These are phyloP conservation scores for Mallotus japonicus DNA, from an alignment of 441 rosid species.

Conservation along the genomic window DNA sequence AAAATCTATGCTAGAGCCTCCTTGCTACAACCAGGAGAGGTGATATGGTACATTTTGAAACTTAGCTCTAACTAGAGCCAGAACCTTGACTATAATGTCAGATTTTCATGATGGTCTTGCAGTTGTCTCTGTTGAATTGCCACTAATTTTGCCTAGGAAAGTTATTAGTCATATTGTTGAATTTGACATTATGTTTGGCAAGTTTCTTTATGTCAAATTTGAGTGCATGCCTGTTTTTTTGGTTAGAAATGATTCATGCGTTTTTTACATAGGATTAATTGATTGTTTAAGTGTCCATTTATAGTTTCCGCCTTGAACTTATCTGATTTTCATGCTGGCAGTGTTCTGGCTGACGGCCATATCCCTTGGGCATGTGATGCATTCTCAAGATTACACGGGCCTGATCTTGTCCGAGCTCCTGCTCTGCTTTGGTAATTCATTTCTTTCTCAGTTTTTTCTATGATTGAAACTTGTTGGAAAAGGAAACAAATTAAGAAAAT, in stretches of 20 bases:
- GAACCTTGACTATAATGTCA: neutral
- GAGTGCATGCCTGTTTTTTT: neutral
- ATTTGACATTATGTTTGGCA: neutral
- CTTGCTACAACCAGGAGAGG: neutral
- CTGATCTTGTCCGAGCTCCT: conserved; percentile 63
- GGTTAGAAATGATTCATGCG: neutral
- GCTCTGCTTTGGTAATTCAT: conserved; percentile 59
- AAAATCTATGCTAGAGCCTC: neutral
- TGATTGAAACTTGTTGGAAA: neutral
- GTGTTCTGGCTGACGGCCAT: conserved; percentile 96
- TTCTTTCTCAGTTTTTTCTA: neutral
- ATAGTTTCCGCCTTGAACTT: conserved; percentile 1
- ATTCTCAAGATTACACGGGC: conserved; percentile 78
- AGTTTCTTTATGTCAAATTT: neutral
- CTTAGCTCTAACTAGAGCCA: neutral
- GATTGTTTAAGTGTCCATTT: neutral
- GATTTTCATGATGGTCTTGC: neutral
- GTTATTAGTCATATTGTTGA: neutral
- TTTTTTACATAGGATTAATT: neutral
- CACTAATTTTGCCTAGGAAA: neutral
- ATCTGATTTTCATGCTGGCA: conserved; percentile 32
- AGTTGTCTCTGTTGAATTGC: neutral
- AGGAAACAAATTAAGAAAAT: neutral
- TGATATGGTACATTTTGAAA: neutral
- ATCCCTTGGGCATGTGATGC: conserved; percentile 99